A percentile compares a stretch with the other conserved stretches of the same genome.
phyloP scores from a whole-genome alignment of 2,329 filamentous ascomycete species.

The Cladobotryum protrusum region DNA sequence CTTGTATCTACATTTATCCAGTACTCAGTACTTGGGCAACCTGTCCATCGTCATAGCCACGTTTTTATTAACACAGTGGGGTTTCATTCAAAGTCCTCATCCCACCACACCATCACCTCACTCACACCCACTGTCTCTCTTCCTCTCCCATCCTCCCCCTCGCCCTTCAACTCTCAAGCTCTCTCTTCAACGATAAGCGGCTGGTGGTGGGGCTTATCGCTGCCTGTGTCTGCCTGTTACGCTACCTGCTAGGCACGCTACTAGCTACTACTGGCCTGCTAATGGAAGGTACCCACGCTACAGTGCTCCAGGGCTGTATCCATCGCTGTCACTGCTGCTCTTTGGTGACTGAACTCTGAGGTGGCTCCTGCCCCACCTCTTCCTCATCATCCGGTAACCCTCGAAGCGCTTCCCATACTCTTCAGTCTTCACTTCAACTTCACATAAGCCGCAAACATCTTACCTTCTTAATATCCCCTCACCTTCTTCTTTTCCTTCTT shows the following conservation, averaged over 20 bases:
- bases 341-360: neutral
- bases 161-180: too few species aligned
- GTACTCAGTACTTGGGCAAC: too few species aligned
- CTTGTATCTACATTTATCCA: too few species aligned
- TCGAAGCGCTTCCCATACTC: slow-evolving; percentile 5
- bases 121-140: too few species aligned
- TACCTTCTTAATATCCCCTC: neutral
- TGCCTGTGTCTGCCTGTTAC: slow-evolving; percentile 11
- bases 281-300: too few species aligned
- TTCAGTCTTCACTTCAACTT: slow-evolving; percentile 5
- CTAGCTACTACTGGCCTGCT: neutral
- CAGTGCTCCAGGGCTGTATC: neutral
- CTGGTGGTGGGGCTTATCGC: slow-evolving; percentile 11
- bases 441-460: slow-evolving; percentile 1
- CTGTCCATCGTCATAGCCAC: too few species aligned
- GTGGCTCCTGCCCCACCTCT: slow-evolving; percentile 10
- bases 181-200: slow-evolving; percentile 10
- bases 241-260: neutral
- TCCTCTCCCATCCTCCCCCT: too few species aligned
- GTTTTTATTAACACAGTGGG: too few species aligned
- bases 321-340: neutral
- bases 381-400: slow-evolving; percentile 11
- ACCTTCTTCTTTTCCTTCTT: neutral
- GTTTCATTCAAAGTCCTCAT: too few species aligned
- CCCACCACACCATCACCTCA: too few species aligned